Evolutionary conservation across 2,329 filamentous ascomycete genomes (phyloP), one percentile per base, ranked within the genome.

Genomic region (Aspergillus phoenicis): DNA sequence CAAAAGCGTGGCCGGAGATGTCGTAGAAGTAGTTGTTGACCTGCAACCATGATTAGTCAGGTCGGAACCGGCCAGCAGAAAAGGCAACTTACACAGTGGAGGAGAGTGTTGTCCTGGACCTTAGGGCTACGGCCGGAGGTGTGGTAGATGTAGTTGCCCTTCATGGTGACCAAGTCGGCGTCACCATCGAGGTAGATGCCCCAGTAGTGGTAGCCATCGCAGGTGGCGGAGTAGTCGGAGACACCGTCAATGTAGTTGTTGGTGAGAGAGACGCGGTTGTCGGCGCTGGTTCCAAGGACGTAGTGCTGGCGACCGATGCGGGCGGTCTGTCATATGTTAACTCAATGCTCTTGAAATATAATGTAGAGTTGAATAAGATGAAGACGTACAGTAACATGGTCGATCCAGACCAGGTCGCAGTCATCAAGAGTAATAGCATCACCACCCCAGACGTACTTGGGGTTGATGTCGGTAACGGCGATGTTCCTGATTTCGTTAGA

Each of bases 161-260:
- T 84, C 71, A 87, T 67, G 64, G 85, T 87, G 68, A 87, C 78
- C 60, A 82, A 67, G 70, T 88, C 85, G 71, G 73, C 79, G 57
- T 79, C 57, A 77, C 85, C 86, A 53, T 81, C 82, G 57, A 88
- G 79, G 77, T 85, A 86, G 64, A 87, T 73, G 30, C 75, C 80
- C 84, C 85, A 87, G 81, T 87, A 87, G 75, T 86, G 84, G 73
- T 85, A 80, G 43, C 77, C 79, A 68, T 87, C 78, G 73, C 85
- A 88, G 51, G 81, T 84, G 4, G 85, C 81, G 10, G 84, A 87
- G 77, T 80, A 87, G 17, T 75, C 71, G 36, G 81, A 81, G 24
- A 71, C 70, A 49, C 86, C 86, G 68, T 88, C 81, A 66, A 88
- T 83, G 69, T 85, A 82, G 75, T 71, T 80, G 81, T 88, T 87